Base-by-base conservation (phyloP, 2,329 filamentous ascomycete genomes). In the Colletotrichum paranaense region DNA sequence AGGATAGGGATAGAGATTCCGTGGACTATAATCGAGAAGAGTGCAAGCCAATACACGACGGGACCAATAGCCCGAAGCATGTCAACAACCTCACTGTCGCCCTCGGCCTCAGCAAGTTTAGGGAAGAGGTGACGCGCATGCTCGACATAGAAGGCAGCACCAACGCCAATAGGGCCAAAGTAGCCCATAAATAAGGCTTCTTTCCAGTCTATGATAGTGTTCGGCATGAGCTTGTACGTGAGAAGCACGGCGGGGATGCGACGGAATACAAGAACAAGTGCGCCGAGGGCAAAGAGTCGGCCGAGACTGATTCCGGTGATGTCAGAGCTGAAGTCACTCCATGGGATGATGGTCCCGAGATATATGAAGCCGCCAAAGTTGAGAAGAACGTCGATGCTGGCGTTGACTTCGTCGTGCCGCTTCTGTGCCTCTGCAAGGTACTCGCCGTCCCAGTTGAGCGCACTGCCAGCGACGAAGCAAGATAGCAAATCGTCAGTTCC, bases 131-230 rank as follows among this genome's bases (percentile, higher is more conserved):
- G 80, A 8, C 80, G 79, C 2, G 84, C 82, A 70, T 87, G 85
- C 75, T 87, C 84, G 16, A 95, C 86, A 80, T 95, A 95, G 80
- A 95, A 95, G 28, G 94, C 88, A 0, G 93, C 93, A 24, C 91
- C 92, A 9, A 94, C 92, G 2, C 93, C 93, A 59, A 95, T 95
- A 0, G 93, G 93, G 0, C 93, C 93, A 76, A 95, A 95, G 72
- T 91, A 90, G 0, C 89, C 89, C 88, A 91, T 89, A 71, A 91
- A 91, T 0, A 91, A 76, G 0, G 89, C 89, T 72, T 91, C 89
- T 75, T 87, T 88, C 83, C 86, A 90, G 76, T 85, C 81, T n/a
- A 84, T 84, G 68, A 87, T 84, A 0, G 86, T 83, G 2, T 81
- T 80, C 0, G 88, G 88, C 86, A 91, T 89, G 7, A 89, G 80